A percentile compares a stretch with the other conserved stretches of the same genome.
These are phyloP conservation scores for Rhodotorula sp. DNA, from an alignment of 1,284 basidiomycete genomes.

Conservation along the genomic window DNA sequence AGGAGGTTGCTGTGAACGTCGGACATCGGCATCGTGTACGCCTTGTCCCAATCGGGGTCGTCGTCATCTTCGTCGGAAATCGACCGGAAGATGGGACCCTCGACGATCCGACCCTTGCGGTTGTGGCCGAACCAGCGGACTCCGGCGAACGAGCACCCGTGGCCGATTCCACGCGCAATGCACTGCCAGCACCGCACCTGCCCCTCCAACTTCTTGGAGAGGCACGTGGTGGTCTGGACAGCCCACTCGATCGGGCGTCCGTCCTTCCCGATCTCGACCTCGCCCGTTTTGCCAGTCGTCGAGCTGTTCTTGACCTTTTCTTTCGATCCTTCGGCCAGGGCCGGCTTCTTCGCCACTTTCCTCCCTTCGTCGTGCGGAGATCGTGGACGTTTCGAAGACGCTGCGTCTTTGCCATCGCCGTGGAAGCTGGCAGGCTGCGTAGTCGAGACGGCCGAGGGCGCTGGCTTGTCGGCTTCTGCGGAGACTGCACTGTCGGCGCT, in stretches of 20 bases:
- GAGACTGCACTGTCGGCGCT: background rate
- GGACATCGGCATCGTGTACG: constrained; percentile 43
- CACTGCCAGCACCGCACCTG: constrained; percentile 32
- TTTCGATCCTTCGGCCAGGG: background rate
- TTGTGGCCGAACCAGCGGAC: constrained; percentile 33
- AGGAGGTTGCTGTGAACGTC: constrained; percentile 45
- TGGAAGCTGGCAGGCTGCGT: background rate
- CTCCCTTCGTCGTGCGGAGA: background rate
- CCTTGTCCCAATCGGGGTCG: constrained; percentile 16
- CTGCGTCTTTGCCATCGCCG: background rate
- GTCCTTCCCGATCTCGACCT: background rate
- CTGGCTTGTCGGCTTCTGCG: background rate
- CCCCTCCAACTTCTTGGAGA: constrained; percentile 31
- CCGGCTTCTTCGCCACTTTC: background rate
- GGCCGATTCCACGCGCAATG: constrained; percentile 23
- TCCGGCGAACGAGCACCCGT: constrained; percentile 28
- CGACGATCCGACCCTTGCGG: constrained; percentile 8
- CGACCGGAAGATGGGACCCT: constrained; percentile 7
- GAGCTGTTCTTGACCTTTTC: too few species aligned
- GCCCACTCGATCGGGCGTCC: background rate
- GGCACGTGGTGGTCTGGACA: constrained; percentile 27
- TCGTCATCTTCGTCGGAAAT: constrained; percentile 6
- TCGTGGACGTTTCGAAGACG: background rate
- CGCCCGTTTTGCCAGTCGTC: background rate
- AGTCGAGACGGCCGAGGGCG: background rate